Base-by-base conservation (phyloP, 768 basidiomycete species). In the Tylopilus balloui region DNA sequence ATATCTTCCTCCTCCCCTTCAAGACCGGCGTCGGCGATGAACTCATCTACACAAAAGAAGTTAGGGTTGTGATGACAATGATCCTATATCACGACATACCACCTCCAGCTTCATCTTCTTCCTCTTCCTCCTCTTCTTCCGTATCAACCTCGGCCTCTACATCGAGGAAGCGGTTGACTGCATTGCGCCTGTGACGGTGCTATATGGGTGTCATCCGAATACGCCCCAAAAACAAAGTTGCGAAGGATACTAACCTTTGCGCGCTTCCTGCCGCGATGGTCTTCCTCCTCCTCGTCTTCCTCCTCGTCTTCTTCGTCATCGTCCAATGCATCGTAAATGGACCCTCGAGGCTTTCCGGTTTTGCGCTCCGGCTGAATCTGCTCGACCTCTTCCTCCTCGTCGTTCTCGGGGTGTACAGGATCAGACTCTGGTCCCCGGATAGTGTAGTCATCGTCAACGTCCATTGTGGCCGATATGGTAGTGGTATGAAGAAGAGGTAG, bases 81-180 rank as follows among this genome's bases (percentile, higher is more conserved):
- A 47, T 23, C 36, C 2, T 8, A 48, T 25, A 37, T 19, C 24
- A 36, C 43, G 34, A 62, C 76, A 15, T 38, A 78, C 76, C 78
- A 57, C 73, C 70, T 11, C 75, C 86, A 50, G 77, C 79, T 46
- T 90, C 89, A 17, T 88, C 87, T 3, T 88, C 88, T 6, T 85
- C 91, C 17, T 95, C 92, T 3, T 88, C 87, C 21, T 97, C 96
- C 29, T 96, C 95, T 4, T 97, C 96, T 17, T 98, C 96, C 25
- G 96, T 93, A 57, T 92, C 92, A 17, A 95, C 94, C 65, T 92
- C 92, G 47, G 92, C 93, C 71, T 95, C 92, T 48, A 94, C 78
- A 80, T 98, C 96, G 57, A 98, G 75, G 84, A 93, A 99, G 55
- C 85, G 84, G 64, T 81, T 88, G 21, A 80, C 77, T 15, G 76